Base-by-base conservation (phyloP, 2,329 filamentous ascomycete genomes). In the Myriosclerotinia curreyana region DNA sequence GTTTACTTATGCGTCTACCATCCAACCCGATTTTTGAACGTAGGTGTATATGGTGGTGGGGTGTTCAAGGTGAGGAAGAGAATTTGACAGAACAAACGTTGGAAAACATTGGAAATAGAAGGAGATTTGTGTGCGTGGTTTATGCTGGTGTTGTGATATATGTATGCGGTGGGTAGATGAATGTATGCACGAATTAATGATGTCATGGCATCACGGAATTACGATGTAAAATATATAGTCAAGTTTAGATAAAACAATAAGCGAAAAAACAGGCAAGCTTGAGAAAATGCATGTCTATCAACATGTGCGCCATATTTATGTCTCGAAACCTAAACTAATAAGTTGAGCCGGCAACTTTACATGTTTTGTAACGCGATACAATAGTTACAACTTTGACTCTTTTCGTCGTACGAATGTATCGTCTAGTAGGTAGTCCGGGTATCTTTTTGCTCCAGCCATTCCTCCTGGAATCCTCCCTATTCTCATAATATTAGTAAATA, bases 381-480 rank as follows among this genome's bases (percentile, higher is more conserved):
- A 15, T 20, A 38, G 40, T 46, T 46, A 64, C 36, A 59, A 34
- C 25, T 59, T 64, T 22, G 61, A 58, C 64, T 64, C 46, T 46
- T 62, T 65, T 38, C 49, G 48, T 50, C 56, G 66, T 22, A 58
- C 52, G 59, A 71, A 71, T 8, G 62, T 65, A 50, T 67, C 68
- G 51, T 73, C 69, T 28, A 74, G 63, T 25, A 74, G 52, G 56
- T 68, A 73, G 62, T 72, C 71, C 12, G 72, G 72, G 60, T 74
- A 74, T n/a, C 64, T 46, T 46, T 34, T 67, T 22, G 15, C 52
- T 50, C 49, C 67, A 4, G 64, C 68, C 61, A 70, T 64, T 7
- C 64, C 64, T 31, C 69, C 67, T 3, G 72, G 68, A 12, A 59
- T 61, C 22, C 72, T 67, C 72, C 63, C 63, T 65, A 36, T 62